Base-by-base conservation (phyloP, 805 yeast genomes). In the Kodamaea hsintzibuensis region DNA sequence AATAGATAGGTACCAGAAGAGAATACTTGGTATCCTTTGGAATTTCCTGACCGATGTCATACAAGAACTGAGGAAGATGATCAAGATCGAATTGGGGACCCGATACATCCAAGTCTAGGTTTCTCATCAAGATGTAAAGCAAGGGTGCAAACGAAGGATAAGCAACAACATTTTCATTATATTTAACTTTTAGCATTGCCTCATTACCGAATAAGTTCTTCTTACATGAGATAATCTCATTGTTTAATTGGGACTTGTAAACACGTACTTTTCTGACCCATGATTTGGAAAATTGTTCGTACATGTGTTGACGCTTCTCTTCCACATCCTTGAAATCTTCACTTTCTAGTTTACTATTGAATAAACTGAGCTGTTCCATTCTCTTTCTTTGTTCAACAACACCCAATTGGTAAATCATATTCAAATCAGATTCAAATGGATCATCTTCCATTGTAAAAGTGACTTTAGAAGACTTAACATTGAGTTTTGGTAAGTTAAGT, bases 1-100 rank as follows among this genome's bases (percentile, higher is more conserved):
- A 43, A 65, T 73, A 73, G 52, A 84, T 61, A 0, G 98, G 98
- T 1, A 91, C 62, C 64, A 86, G 65, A 16, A 89, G 74, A 0
- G 93, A 83, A 66, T 83, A 92, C 50, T 76, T 64, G 0, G 91
- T 82, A 54, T 87, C 89, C 50, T 65, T 63, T 0, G 98, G 98
- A 10, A 87, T 81, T 0, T 95, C 96, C 64, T 91, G 91, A 1
- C 98, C 98, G 7, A 88, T 74, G 4, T 83, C 80, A 63, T 85
- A 68, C 25, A 92, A 64, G 64, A 83, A 92, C n/a, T 82, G 69
- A 0, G 88, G 80, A 30, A 89, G 71, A 7, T 81, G 72, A 1
- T 53, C 44, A 25, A 65, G 46, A 19, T 57, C 60, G 52, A 76
- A 75, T 16, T 62, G 53, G 0, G 79, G 69, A 2, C 63, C 50